A percentile compares a stretch with the other conserved stretches of the same genome.
Conservation (phyloP, 495 filamentous ascomycete species). For the Aspergillus baeticus region DNA sequence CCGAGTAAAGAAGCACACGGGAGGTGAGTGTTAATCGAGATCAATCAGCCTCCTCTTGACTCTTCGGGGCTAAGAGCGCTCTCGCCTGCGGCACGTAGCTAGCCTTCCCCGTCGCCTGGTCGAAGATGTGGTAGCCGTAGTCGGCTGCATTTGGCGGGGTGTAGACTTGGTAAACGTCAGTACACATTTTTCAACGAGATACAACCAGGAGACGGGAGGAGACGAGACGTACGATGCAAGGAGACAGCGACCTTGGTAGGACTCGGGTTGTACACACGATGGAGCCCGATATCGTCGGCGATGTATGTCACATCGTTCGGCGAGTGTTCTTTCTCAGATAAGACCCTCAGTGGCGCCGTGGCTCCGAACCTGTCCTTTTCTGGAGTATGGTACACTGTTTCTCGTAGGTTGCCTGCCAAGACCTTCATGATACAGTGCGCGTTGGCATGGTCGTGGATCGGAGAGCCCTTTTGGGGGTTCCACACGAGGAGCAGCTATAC, state of each 20-base stretch:
- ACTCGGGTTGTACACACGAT: constrained; percentile 73
- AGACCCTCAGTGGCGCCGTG: too few species aligned
- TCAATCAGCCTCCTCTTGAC: too few species aligned
- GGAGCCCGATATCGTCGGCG: constrained; percentile 76
- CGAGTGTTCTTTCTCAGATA: constrained; percentile 20
- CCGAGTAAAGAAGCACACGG: too few species aligned
- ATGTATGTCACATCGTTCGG: constrained; percentile 74
- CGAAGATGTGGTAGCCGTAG: constrained; percentile 72
- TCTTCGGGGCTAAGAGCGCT: too few species aligned
- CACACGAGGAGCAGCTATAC: constrained; percentile 78
- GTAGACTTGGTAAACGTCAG: constrained; percentile 55
- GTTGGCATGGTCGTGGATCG: constrained; percentile 83
- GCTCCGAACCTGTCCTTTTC: too few species aligned
- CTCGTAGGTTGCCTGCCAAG: constrained; percentile 57
- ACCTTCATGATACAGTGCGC: constrained; percentile 71
- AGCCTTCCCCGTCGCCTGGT: constrained; percentile 60
- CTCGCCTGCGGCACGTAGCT: constrained; percentile 31
- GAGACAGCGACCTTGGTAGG: constrained; percentile 72
- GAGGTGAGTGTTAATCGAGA: too few species aligned
- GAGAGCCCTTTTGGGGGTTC: constrained; percentile 77
- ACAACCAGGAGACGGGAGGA: too few species aligned
- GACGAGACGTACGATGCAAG: constrained; percentile 60
- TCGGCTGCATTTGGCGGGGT: constrained; percentile 81
- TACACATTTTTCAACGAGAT: neutral
- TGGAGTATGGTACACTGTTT: constrained; percentile 59